Evolutionary conservation across 176 grass and related monocot genomes (phyloP).

Genomic region (Juncus inflexus): DNA sequence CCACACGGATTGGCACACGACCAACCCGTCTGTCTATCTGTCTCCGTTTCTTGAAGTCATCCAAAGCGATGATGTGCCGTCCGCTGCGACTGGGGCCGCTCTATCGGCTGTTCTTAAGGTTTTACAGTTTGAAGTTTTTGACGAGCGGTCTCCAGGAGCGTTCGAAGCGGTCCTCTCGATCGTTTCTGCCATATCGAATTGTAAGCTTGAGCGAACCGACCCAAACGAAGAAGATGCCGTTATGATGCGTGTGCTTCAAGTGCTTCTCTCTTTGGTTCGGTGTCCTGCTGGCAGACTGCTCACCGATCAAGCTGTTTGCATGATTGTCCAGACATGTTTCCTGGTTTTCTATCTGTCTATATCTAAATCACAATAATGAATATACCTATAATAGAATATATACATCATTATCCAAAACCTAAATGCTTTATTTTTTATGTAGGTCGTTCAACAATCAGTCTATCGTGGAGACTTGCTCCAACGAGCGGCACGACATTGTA

Average conservation of each 20-base stretch:
- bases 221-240: slow-evolving; percentile 67
- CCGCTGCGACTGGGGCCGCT: slow-evolving; percentile 65
- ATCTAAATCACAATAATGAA: not conserved
- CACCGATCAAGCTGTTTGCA: slow-evolving; percentile 62
- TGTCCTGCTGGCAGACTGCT: slow-evolving; percentile 61
- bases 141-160: slow-evolving; percentile 74
- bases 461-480: slow-evolving; percentile 68
- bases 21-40: slow-evolving; percentile 76
- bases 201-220: slow-evolving; percentile 68
- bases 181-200: slow-evolving; percentile 51
- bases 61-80: slow-evolving; percentile 60
- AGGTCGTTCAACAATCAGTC: slow-evolving; percentile 76
- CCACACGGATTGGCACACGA: slow-evolving; percentile 76
- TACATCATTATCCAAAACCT: not conserved
- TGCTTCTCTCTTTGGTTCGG: slow-evolving; percentile 49
- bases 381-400: not conserved
- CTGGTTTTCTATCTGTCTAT: slow-evolving; percentile 31
- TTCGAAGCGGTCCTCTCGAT: slow-evolving; percentile 66
- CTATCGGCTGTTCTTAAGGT: slow-evolving; percentile 83
- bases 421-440: not conserved
- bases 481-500: slow-evolving; percentile 60
- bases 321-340: slow-evolving; percentile 81
- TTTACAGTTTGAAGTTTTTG: slow-evolving; percentile 71
- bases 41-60: slow-evolving; percentile 77
- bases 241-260: slow-evolving; percentile 75